Evolutionary conservation across 2,329 filamentous ascomycete species (phyloP), one percentile per base, ranked within the genome.

Genomic region (Aureobasidium sp.): DNA sequence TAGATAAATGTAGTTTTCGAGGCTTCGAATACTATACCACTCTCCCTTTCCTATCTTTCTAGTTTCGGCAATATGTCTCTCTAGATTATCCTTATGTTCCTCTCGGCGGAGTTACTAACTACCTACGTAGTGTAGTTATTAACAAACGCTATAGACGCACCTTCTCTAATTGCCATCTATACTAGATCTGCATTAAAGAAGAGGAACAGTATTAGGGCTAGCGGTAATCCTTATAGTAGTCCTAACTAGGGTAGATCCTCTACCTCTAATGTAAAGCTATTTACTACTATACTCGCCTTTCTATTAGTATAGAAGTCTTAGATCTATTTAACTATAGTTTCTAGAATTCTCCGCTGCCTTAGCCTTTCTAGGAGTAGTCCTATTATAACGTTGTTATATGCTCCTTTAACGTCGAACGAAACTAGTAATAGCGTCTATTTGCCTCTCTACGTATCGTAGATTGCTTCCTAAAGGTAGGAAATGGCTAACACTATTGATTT

Each of bases 401-500:
- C 13, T 37, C 35, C 35, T 37, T 37, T 37, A 17, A 77, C 66
- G 64, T 76, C 70, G 54, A 76, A 76, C 60, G 69, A 72, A 53
- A 74, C 64, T 13, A 75, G 65, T 57, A 69, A 72, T 5, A 74
- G 60, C 11, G 71, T 67, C 62, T 68, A 68, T 53, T 62, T 58
- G 21, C 62, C 59, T 61, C 65, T 64, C 70, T 65, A 71, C 4
- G 67, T 69, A 3, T 64, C 58, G 43, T 69, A 70, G 43, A 72
- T 67, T 9, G 66, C 19, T 61, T 72, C 64, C 58, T 68, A 51
- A 17, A 74, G 42, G 33, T 71, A 60, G 4, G 69, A 4, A 4
- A 75, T 68, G 57, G 71, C 71, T 51, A 74, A 66, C 63, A 70
- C 69, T 33, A 67, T 66, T 33, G 70, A 73, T 40, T 68, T 65